A percentile compares a stretch with the other conserved stretches of the same genome.
Evolutionary conservation across 2,329 filamentous ascomycete genomes (phyloP).

Genomic region (Drechmeria coniospora): DNA sequence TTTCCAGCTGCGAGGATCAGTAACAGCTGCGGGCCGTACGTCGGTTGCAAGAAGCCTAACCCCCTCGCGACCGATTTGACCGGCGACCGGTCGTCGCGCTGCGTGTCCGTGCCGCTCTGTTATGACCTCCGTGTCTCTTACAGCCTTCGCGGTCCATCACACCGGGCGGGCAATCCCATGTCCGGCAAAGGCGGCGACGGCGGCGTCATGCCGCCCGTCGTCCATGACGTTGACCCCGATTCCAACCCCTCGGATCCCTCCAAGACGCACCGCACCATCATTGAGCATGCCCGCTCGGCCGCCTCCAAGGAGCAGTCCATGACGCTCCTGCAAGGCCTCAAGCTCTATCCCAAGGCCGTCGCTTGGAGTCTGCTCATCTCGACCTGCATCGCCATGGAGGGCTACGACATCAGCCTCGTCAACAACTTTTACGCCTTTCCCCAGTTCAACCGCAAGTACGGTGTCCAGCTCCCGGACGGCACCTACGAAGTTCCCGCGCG

Average conservation of each 20-base stretch:
- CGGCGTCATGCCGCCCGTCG: constrained; percentile 2
- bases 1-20: too few relatives aligned
- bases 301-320: constrained; percentile 51
- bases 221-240: constrained; percentile 8
- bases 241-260: constrained; percentile 6
- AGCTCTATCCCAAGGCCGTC: constrained; percentile 75
- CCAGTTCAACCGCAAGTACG: constrained; percentile 44
- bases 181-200: too few relatives aligned
- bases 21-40: too few relatives aligned
- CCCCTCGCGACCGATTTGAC: too few relatives aligned
- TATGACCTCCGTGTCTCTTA: too few relatives aligned
- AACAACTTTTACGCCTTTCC: constrained; percentile 60
- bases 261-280: constrained; percentile 14
- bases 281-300: constrained; percentile 24
- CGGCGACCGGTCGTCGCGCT: too few relatives aligned
- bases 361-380: constrained; percentile 73
- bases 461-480: constrained; percentile 27
- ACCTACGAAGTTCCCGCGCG: constrained; percentile 40
- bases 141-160: too few relatives aligned
- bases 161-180: too few relatives aligned
- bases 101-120: too few relatives aligned
- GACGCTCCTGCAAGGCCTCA: constrained; percentile 61
- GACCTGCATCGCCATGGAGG: constrained; percentile 87
- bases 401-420: constrained; percentile 68
- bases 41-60: too few relatives aligned